Conservation (phyloP, 2,329 filamentous ascomycete genomes). For the Epichloe aotearoae region DNA sequence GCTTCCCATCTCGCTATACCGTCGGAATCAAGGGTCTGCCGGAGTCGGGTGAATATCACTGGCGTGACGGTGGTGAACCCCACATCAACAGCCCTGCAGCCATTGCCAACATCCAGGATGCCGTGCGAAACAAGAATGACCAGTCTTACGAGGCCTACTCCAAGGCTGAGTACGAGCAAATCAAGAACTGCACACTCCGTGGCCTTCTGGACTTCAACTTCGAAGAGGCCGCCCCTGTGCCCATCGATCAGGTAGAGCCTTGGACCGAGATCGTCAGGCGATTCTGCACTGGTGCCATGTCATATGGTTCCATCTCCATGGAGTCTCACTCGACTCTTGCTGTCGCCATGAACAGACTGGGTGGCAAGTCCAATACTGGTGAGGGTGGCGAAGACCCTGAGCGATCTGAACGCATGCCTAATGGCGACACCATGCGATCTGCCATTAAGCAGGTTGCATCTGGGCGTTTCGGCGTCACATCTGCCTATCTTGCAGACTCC, state of each 20-base stretch:
- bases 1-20: constrained; percentile 71
- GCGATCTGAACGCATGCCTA: constrained; percentile 72
- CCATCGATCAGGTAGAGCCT: constrained; percentile 92
- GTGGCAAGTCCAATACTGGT: constrained; percentile 94
- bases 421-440: constrained; percentile 92
- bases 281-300: constrained; percentile 97
- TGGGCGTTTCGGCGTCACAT: constrained; percentile 91
- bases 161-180: constrained; percentile 82
- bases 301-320: constrained; percentile 97
- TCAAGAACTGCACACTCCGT: constrained; percentile 90
- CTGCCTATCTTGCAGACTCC: constrained; percentile 84
- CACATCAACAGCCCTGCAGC: constrained; percentile 91
- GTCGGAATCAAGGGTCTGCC: constrained; percentile 65
- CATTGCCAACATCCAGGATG: constrained; percentile 95
- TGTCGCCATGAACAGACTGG: constrained; percentile 91
- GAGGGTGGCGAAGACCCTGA: constrained; percentile 95
- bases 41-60: constrained; percentile 95
- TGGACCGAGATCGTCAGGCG: constrained; percentile 97
- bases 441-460: constrained; percentile 97
- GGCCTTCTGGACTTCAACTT: constrained; percentile 95
- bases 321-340: constrained; percentile 93
- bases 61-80: constrained; percentile 89
- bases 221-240: constrained; percentile 69
- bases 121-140: constrained; percentile 92
- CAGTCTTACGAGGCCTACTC: constrained; percentile 98